A percentile compares a stretch with the other conserved stretches of the same genome.
phyloP scores from a whole-genome alignment of 2,329 filamentous ascomycete genomes.

The Colletotrichum sp. region DNA sequence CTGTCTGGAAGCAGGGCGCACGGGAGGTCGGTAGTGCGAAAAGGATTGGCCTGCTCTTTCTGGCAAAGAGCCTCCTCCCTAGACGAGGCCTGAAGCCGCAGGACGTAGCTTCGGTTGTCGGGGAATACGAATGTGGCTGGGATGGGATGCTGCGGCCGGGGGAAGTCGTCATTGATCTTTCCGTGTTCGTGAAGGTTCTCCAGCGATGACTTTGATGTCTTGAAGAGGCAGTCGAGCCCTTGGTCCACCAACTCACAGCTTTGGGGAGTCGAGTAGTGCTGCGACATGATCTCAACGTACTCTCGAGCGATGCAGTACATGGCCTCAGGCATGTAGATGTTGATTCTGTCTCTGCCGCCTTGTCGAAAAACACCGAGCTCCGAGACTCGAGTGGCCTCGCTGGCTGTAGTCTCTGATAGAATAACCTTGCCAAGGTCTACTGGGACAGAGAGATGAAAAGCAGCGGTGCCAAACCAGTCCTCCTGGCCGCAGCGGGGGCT shows the following conservation, averaged over 20 bases:
- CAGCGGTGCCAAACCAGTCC: background rate
- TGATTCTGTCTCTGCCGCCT: background rate
- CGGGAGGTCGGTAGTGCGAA: background rate
- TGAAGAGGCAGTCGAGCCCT: background rate
- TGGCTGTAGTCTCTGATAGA: background rate
- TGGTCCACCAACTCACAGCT: background rate
- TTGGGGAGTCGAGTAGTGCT: background rate
- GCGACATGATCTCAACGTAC: background rate
- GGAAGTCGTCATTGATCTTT: background rate
- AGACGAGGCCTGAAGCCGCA: background rate
- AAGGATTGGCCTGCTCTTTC: background rate
- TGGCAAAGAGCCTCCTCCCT: background rate
- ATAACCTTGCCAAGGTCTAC: background rate
- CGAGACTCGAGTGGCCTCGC: background rate
- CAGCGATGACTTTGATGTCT: background rate
- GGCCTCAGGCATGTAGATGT: background rate
- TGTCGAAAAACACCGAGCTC: background rate
- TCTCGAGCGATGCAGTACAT: background rate
- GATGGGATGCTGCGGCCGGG: background rate
- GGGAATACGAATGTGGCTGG: background rate
- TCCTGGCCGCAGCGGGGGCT: background rate
- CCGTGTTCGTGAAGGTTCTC: background rate
- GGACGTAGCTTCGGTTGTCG: background rate
- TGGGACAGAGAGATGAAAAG: background rate
- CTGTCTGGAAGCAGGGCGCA: background rate